These are phyloP conservation scores for Closterium sp. DNA, from an alignment of 139 green algal species.

Conservation along the genomic window DNA sequence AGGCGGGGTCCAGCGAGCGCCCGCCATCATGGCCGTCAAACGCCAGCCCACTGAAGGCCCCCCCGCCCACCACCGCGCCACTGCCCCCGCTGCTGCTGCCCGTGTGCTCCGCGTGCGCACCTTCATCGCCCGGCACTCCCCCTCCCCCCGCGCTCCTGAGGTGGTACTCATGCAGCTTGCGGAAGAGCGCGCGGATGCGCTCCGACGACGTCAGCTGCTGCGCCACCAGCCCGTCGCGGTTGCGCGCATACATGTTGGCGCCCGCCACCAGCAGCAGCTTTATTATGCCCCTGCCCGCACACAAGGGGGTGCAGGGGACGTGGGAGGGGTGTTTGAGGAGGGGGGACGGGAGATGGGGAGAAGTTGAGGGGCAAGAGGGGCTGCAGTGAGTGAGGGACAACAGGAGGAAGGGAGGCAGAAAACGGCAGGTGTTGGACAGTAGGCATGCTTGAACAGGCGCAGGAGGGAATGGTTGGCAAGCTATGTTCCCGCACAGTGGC, in stretches of 20 bases:
- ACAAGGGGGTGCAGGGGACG: no score
- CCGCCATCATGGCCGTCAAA: no score
- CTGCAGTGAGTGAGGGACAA: no score
- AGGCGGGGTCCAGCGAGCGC: no score
- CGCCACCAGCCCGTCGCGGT: not conserved
- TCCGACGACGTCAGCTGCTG: not conserved
- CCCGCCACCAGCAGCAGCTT: slow-evolving; percentile 12
- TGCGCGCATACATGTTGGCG: slow-evolving; percentile 11
- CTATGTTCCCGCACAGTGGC: no score
- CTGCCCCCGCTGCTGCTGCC: not conserved
- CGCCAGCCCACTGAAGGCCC: no score
- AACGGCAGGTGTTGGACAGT: no score
- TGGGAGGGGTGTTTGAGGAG: no score
- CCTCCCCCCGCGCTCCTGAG: not conserved
- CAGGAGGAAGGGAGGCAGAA: no score
- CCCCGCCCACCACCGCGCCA: not conserved
- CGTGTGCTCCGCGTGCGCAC: not conserved
- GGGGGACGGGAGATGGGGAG: not conserved
- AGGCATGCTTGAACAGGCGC: no score
- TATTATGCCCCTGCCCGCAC: not conserved
- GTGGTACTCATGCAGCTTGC: slow-evolving; percentile 12
- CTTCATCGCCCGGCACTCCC: no score
- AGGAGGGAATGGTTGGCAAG: no score
- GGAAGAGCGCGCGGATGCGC: slow-evolving; percentile 4
- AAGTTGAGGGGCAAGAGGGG: not conserved